These are phyloP conservation scores for Mytilinidion resinicola DNA, from an alignment of 495 filamentous ascomycete genomes.

Conservation along the genomic window DNA sequence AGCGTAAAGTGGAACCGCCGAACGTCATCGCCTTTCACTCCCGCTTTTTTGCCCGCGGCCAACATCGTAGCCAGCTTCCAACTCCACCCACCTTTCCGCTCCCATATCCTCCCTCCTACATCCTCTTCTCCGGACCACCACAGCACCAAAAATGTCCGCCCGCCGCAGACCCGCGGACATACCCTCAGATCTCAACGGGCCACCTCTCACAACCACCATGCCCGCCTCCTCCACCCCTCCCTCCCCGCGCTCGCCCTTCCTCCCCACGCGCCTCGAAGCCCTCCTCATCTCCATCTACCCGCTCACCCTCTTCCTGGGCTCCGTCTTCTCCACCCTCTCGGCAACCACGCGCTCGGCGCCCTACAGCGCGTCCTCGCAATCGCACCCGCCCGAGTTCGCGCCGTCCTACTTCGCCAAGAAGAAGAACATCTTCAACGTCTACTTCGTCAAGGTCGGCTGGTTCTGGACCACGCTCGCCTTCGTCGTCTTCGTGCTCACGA, in stretches of 20 bases:
- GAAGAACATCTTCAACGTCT: conserved; percentile 78
- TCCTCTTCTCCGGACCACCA: background rate
- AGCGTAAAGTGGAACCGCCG: background rate
- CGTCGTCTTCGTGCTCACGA: conserved; percentile 52
- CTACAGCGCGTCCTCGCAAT: conserved; percentile 50
- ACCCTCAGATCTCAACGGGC: conserved; percentile 3
- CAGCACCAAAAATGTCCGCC: conserved; percentile 10
- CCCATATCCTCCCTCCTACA: background rate
- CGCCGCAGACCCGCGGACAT: conserved; percentile 14
- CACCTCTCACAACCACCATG: conserved; percentile 19
- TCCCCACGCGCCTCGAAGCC: conserved; percentile 57
- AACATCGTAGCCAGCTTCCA: background rate
- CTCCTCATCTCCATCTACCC: conserved; percentile 66
- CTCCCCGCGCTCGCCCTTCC: conserved; percentile 40
- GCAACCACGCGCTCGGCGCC: conserved; percentile 56
- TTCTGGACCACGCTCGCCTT: conserved; percentile 76
- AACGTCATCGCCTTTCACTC: background rate
- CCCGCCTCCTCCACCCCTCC: conserved; percentile 2
- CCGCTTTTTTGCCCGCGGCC: background rate
- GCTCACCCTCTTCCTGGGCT: conserved; percentile 66
- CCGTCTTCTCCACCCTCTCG: conserved; percentile 70
- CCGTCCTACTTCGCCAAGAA: conserved; percentile 92
- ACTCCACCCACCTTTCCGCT: background rate
- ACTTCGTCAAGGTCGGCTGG: conserved; percentile 96
- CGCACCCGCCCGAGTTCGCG: conserved; percentile 52